Evolutionary conservation across 2,329 filamentous ascomycete species (phyloP).

Genomic region (Colletotrichum horii): DNA sequence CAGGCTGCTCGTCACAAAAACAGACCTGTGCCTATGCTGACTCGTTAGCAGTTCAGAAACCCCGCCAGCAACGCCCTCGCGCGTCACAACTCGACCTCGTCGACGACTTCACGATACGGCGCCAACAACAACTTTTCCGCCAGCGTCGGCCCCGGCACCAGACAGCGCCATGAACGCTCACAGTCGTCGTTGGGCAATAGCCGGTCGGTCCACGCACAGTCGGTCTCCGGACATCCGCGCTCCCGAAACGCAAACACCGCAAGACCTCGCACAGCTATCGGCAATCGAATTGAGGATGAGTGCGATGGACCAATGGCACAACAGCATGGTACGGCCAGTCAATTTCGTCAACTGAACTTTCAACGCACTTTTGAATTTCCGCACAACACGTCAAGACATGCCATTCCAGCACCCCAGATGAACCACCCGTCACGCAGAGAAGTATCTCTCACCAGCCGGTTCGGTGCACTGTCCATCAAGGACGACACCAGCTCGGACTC

Average conservation of each 20-base stretch:
- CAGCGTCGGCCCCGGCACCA: constrained; percentile 58
- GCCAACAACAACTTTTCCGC: constrained; percentile 56
- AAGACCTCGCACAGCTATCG: constrained; percentile 45
- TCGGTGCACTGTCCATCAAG: constrained; percentile 45
- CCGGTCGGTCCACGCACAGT: constrained; percentile 41
- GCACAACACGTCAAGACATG: constrained; percentile 29
- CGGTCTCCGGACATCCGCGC: constrained; percentile 40
- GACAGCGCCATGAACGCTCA: constrained; percentile 49
- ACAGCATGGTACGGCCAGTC: constrained; percentile 39
- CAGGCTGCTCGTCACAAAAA: not conserved
- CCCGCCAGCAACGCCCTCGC: constrained; percentile 18
- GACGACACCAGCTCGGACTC: constrained; percentile 29
- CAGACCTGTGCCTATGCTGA: not conserved
- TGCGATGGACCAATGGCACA: constrained; percentile 34
- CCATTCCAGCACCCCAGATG: constrained; percentile 30
- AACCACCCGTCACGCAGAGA: constrained; percentile 38
- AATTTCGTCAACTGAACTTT: constrained; percentile 11
- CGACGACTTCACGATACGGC: constrained; percentile 24
- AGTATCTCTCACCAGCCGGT: constrained; percentile 45
- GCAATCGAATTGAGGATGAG: constrained; percentile 43
- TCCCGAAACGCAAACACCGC: constrained; percentile 37
- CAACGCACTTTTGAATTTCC: constrained; percentile 4
- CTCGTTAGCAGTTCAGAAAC: constrained; percentile 36
- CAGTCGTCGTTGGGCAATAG: constrained; percentile 54
- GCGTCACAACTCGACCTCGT: constrained; percentile 42